Base-by-base conservation (phyloP, 352 stramenopile species). In the Phytopythium ostracodes region DNA sequence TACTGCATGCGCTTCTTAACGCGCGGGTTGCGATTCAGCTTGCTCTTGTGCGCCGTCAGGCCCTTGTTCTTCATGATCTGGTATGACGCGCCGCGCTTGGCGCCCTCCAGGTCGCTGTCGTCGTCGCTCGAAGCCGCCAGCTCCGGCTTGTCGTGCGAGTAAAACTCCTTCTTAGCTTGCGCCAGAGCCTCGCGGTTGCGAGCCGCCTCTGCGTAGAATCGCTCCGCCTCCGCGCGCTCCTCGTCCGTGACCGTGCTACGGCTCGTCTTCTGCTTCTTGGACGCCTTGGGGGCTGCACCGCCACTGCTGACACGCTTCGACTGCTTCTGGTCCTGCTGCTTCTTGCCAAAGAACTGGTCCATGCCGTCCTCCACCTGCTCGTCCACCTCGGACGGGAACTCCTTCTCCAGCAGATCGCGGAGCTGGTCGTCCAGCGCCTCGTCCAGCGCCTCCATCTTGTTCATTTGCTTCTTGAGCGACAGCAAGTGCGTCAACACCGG, bases 1-100 rank as follows among this genome's bases (percentile, higher is more conserved):
- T 98, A 99, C 73, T 98, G 92, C 71, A 98, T 73, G 59, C 97
- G 84, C 73, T 99, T 99, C 89, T 99, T 99, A 56, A 99, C 92
- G 66, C 97, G 92, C 55, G 97, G 97, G 73, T 99, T 99, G 47
- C 97, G 88, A 78, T 99, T 99, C 60, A 98, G 80, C 74, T 99
- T 99, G 76, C 85, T 97, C 77, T 99, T 98, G 85, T 99, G 96
- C 29, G 97, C 84, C 64, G 98, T 98, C 58, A 99, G 81, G 11
- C 97, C 97, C 67, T 96, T 91, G 77, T 99, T 99, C 76, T 99
- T 98, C 65, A 99, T 92, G 57, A 99, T 99, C 62, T 96, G 81
- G 65, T 96, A 94, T 56, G 87, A 90, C 46, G 96, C 96, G 46
- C 92, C 92, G 67, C 96, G 84, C 68, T 96, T 98, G 68, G 88